phyloP scores from a whole-genome alignment of 2,329 filamentous ascomycete species.

The Fusarium hainanense region DNA sequence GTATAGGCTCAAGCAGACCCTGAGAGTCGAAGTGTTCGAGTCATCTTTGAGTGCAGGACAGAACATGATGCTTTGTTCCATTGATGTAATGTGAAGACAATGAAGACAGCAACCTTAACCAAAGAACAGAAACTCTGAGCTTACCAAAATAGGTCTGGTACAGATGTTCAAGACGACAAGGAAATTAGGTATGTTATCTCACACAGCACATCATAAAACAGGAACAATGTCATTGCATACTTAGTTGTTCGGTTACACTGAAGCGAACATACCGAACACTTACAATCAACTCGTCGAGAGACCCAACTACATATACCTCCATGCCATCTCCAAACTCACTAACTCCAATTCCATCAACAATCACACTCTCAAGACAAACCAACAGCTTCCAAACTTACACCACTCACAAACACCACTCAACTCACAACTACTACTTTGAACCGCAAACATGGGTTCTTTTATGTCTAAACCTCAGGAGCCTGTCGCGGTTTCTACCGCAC shows the following conservation, averaged over 20 bases:
- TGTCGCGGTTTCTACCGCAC: neutral
- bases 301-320: neutral
- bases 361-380: neutral
- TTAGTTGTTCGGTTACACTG: neutral
- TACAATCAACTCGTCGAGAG: neutral
- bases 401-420: neutral
- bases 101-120: fast-evolving
- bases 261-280: neutral
- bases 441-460: neutral
- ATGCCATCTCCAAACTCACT: neutral
- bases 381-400: neutral
- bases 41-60: neutral
- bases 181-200: neutral
- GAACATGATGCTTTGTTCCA: neutral
- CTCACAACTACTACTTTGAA: neutral
- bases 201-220: neutral
- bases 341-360: neutral
- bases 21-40: neutral
- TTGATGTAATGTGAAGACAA: neutral
- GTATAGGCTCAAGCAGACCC: neutral
- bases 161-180: neutral
- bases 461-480: neutral
- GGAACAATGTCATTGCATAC: neutral
- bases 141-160: neutral
- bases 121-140: neutral